Conservation (phyloP, 2,329 filamentous ascomycete species). For the Dothiorella sarmentorum region DNA sequence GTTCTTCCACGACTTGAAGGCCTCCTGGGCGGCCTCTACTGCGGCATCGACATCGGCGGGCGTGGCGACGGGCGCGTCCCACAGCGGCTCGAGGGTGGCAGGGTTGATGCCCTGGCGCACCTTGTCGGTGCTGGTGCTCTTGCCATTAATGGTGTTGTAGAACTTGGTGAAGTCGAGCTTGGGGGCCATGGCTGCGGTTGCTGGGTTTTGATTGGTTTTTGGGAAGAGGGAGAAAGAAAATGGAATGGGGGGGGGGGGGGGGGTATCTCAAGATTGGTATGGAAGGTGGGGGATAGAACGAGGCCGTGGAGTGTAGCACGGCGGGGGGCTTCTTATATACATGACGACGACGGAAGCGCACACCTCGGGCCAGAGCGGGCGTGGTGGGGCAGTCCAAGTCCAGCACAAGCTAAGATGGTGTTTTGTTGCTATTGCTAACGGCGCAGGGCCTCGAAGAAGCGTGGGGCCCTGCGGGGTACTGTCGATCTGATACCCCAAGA, state of each 20-base stretch:
- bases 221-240: not conserved
- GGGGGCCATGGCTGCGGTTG: constrained; percentile 1
- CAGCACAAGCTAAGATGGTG: not conserved
- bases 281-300: not conserved
- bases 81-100: constrained; percentile 45
- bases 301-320: not conserved
- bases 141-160: constrained; percentile 49
- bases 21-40: constrained; percentile 43
- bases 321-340: not conserved
- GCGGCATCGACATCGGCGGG: constrained; percentile 47
- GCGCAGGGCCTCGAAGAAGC: not conserved
- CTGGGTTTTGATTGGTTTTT: too few species aligned
- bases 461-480: constrained; percentile 9
- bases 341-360: not conserved
- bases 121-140: constrained; percentile 38
- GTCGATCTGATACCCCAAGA: constrained; percentile 8
- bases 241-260: not conserved
- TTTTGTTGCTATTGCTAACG: not conserved
- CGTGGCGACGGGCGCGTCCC: constrained; percentile 47
- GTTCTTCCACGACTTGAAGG: constrained; percentile 44
- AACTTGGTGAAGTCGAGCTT: constrained; percentile 18
- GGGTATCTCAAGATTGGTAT: not conserved
- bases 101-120: constrained; percentile 50
- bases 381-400: not conserved
- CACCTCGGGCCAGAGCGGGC: constrained; percentile 2